Evolutionary conservation across 495 filamentous ascomycete species (phyloP), one percentile per base, ranked within the genome.

Genomic region (Bathelium albidoporum): DNA sequence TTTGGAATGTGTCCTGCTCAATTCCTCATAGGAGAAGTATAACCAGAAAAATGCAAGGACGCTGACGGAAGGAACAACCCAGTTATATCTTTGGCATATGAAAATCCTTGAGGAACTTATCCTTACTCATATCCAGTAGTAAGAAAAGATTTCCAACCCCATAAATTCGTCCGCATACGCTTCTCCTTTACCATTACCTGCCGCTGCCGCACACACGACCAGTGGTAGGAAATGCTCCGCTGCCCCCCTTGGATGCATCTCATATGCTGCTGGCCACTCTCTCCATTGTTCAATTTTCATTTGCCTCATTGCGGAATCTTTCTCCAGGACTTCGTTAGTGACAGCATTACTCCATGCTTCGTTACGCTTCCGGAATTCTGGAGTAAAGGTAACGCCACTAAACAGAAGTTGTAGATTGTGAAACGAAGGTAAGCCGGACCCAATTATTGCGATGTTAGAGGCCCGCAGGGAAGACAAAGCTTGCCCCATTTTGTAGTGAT

Each of bases 51-150:
- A 14, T 14, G 14, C 5, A 39, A 39, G 34, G 34, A 39, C 5
- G 14, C 5, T 39, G 14, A 39, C 34, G 14, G 14, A 14, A 14
- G 34, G 5, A 39, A 5, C 14, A n/a, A n/a, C n/a, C n/a, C n/a
- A n/a, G n/a, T n/a, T n/a, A n/a, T n/a, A n/a, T n/a, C n/a, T n/a
- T n/a, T n/a, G n/a, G n/a, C n/a, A n/a, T n/a, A n/a, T n/a, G n/a
- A n/a, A n/a, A n/a, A n/a, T n/a, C n/a, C n/a, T n/a, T n/a, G n/a
- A n/a, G n/a, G n/a, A n/a, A n/a, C n/a, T n/a, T n/a, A n/a, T n/a
- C n/a, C n/a, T n/a, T n/a, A n/a, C n/a, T n/a, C n/a, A 69, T 32
- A 59, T 68, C 76, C 76, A 78, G 60, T 75, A 78, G 64, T 74
- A 78, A 41, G 72, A 70, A 63, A 69, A 73, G 26, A 74, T 74